Evolutionary conservation across 2,329 filamentous ascomycete species (phyloP).

Genomic region (Aspergillus vadensis): DNA sequence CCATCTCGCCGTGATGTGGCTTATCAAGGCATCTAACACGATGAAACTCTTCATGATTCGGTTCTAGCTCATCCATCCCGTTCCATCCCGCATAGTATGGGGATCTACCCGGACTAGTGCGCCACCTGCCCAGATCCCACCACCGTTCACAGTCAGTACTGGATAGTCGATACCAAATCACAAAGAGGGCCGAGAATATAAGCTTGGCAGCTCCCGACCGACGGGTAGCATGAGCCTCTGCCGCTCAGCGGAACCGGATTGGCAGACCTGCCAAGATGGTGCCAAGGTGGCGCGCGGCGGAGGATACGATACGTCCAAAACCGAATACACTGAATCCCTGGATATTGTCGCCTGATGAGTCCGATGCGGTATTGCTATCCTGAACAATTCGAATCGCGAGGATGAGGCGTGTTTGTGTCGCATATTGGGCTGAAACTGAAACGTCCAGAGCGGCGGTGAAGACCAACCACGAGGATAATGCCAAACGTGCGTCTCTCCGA

Average conservation of each 20-base stretch:
- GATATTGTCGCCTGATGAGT: conserved; percentile 10
- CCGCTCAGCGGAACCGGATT: conserved; percentile 7
- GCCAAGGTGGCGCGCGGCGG: conserved; percentile 14
- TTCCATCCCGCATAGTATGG: not conserved
- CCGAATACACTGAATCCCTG: not conserved
- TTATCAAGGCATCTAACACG: not conserved
- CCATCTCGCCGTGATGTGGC: not conserved
- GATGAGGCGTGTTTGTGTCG: not conserved
- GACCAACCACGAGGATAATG: conserved; percentile 12
- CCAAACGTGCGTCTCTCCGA: conserved; percentile 9
- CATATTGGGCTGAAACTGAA: conserved; percentile 13
- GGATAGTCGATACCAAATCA: not conserved
- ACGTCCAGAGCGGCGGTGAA: conserved; percentile 14
- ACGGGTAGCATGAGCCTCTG: conserved; percentile 7
- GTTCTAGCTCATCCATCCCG: not conserved
- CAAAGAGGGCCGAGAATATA: not conserved
- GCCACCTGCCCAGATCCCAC: conserved; percentile 2
- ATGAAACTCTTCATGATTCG: not conserved
- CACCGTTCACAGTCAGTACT: not conserved
- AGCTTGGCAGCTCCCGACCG: conserved; percentile 17
- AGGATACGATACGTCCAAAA: conserved; percentile 18
- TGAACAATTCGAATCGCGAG: not conserved
- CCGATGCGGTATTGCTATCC: not conserved
- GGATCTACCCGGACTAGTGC: conserved; percentile 1
- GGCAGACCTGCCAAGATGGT: conserved; percentile 9